A percentile compares a stretch with the other conserved stretches of the same genome.
Conservation (phyloP, 202 grass and related monocot species). For the Brachypodium distachyon region DNA sequence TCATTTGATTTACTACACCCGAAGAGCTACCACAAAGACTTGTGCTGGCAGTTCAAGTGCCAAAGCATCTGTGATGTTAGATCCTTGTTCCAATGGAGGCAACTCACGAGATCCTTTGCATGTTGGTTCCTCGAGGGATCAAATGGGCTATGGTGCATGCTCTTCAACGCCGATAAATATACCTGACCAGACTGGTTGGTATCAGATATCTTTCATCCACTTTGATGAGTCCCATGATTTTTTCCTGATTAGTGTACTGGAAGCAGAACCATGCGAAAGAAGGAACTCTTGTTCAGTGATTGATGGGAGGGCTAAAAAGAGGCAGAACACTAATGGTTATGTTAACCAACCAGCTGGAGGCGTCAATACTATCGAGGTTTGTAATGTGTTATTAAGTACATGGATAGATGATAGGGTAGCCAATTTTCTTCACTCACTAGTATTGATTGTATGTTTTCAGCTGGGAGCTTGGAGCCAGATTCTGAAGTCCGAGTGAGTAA, state of each 20-base stretch:
- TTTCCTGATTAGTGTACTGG: slow-evolving; percentile 18
- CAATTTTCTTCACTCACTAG: background rate
- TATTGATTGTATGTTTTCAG: slow-evolving; percentile 14
- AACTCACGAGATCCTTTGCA: slow-evolving; percentile 8
- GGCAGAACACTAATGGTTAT: slow-evolving; percentile 5
- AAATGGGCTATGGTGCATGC: background rate
- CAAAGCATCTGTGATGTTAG: slow-evolving; percentile 10
- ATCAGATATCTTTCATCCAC: background rate
- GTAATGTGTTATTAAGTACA: background rate
- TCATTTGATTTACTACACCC: slow-evolving; percentile 49
- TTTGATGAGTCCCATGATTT: slow-evolving; percentile 4
- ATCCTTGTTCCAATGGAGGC: slow-evolving; percentile 11
- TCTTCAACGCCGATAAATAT: background rate
- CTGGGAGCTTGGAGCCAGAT: slow-evolving; percentile 9
- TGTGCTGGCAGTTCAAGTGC: background rate
- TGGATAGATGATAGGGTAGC: background rate
- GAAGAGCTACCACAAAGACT: background rate
- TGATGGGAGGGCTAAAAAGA: slow-evolving; percentile 21
- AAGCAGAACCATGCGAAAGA: slow-evolving; percentile 19
- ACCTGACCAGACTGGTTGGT: slow-evolving; percentile 24
- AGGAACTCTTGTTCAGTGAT: background rate
- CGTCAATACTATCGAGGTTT: slow-evolving; percentile 8
- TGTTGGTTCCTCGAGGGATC: background rate
- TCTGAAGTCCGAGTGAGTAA: slow-evolving; percentile 41
- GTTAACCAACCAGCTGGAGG: background rate